Evolutionary conservation across 208 protist genomes (phyloP).

Genomic region (Trichomonas gallinae): DNA sequence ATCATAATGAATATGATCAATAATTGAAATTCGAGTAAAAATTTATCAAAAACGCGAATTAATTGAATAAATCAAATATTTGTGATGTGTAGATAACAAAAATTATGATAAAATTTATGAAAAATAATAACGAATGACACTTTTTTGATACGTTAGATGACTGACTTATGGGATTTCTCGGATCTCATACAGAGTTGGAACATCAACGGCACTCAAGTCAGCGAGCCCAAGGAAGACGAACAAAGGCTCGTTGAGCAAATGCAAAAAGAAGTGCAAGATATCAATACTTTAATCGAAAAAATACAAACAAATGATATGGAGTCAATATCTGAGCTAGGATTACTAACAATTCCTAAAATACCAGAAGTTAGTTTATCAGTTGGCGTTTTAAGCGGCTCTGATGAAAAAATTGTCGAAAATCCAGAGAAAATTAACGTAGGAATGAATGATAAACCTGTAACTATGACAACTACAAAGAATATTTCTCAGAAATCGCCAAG

Average conservation of each 20-base stretch:
- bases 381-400: background rate
- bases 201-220: too few relatives aligned
- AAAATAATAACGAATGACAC: background rate
- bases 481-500: background rate
- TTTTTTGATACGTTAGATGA: background rate
- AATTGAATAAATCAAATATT: background rate
- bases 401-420: background rate
- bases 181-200: background rate
- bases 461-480: background rate
- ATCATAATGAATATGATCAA: too few relatives aligned
- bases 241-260: background rate
- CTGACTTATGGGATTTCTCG: background rate
- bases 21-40: too few relatives aligned
- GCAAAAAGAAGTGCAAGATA: background rate
- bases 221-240: background rate
- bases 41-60: background rate
- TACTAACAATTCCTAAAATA: background rate
- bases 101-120: background rate
- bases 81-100: background rate
- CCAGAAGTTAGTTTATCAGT: background rate
- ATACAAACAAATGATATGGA: background rate
- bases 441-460: background rate
- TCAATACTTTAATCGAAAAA: background rate
- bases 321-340: background rate
- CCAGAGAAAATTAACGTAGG: background rate